A percentile compares a stretch with the other conserved stretches of the same genome.
phyloP scores from a whole-genome alignment of 345 rosid genomes.

The Gossypium sturtianum region DNA sequence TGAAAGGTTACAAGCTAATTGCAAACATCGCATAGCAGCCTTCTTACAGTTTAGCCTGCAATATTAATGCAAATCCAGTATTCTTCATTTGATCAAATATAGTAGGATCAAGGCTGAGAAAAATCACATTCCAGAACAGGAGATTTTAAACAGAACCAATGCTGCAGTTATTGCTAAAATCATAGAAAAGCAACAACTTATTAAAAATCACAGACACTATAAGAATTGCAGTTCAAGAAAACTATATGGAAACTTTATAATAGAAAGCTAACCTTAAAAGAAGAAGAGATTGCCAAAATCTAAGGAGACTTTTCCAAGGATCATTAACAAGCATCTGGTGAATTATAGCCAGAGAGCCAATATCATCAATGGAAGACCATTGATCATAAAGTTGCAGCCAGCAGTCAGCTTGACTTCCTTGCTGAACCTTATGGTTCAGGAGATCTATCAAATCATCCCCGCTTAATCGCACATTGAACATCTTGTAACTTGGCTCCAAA shows the following conservation, averaged over 20 bases:
- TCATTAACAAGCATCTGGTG: conserved; percentile 78
- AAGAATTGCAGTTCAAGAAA: not conserved
- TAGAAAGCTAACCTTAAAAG: conserved; percentile 56
- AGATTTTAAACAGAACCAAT: not conserved
- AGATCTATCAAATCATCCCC: conserved; percentile 53
- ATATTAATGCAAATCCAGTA: not conserved
- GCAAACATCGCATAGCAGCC: conserved; percentile 82
- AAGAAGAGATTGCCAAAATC: conserved; percentile 86
- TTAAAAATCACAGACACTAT: too few relatives aligned
- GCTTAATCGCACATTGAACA: conserved; percentile 55
- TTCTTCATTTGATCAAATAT: conserved; percentile 12
- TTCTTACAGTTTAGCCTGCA: conserved; percentile 76
- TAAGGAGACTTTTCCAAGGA: conserved; percentile 61
- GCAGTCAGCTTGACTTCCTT: conserved; percentile 61
- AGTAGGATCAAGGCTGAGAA: not conserved
- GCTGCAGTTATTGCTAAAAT: not conserved
- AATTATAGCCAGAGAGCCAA: conserved; percentile 77
- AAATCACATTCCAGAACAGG: not conserved
- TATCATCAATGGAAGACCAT: conserved; percentile 90
- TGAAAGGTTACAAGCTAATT: conserved; percentile 61
- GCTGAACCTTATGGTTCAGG: conserved; percentile 36
- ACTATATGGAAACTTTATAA: not conserved
- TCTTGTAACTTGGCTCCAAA: conserved; percentile 58
- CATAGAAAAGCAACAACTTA: not conserved
- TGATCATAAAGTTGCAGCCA: conserved; percentile 81